Evolutionary conservation across 2,329 filamentous ascomycete genomes (phyloP).

Genomic region (Cladophialophora carrionii): DNA sequence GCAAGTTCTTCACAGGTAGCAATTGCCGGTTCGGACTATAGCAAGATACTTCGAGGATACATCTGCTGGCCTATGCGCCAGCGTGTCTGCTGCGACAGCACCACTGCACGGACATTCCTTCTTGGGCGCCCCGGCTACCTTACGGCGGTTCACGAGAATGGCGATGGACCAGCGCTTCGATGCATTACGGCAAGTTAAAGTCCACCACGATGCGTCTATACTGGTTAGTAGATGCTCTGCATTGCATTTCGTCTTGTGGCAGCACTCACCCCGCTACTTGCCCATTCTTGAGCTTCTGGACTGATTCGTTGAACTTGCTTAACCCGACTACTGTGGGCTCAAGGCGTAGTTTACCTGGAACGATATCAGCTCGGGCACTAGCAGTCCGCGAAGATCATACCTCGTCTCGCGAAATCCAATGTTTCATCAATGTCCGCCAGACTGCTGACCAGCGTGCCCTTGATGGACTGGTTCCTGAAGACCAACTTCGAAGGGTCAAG

Average conservation of each 20-base stretch:
- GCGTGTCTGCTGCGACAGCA: neutral
- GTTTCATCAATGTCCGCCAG: conserved; percentile 34
- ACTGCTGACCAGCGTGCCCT: conserved; percentile 33
- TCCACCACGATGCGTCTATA: conserved; percentile 37
- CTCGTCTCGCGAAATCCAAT: conserved; percentile 34
- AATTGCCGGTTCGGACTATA: neutral
- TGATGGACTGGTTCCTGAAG: conserved; percentile 33
- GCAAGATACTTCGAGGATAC: neutral
- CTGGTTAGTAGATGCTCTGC: conserved; percentile 22
- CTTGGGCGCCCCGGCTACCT: too few relatives aligned
- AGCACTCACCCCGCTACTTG: conserved; percentile 37
- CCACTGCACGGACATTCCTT: neutral
- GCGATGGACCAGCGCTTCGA: neutral
- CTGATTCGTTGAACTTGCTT: conserved; percentile 36
- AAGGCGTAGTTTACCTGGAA: conserved; percentile 34
- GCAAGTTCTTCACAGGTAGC: neutral
- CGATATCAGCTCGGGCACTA: neutral
- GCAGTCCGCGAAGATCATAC: conserved; percentile 9
- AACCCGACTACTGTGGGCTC: conserved; percentile 38
- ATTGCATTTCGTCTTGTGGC: neutral
- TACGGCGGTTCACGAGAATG: neutral
- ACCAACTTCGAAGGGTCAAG: conserved; percentile 29
- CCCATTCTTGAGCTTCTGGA: conserved; percentile 38
- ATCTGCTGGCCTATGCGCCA: neutral
- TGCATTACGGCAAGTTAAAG: conserved; percentile 35